Conservation (phyloP, 805 yeast species). For the Nakazawaea wickerhamii region DNA sequence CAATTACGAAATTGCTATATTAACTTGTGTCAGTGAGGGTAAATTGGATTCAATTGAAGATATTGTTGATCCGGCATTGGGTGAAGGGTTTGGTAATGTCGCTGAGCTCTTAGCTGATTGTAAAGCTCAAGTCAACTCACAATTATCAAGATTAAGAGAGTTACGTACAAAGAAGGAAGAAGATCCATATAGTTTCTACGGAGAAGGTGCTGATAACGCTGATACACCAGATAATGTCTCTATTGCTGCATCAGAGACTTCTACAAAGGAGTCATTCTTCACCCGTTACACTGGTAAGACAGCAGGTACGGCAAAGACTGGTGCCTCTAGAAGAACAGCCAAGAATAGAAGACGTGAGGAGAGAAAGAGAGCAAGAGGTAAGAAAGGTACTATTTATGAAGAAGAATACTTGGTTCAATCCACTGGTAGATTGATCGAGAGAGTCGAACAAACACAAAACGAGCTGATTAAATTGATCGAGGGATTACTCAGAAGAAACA, state of each 20-base stretch:
- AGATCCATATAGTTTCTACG: slow-evolving; percentile 85
- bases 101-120: slow-evolving; percentile 95
- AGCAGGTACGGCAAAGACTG: slow-evolving; percentile 92
- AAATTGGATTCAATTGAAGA: slow-evolving; percentile 43
- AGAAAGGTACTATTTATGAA: slow-evolving; percentile 95
- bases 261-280: slow-evolving; percentile 87
- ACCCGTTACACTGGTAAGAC: slow-evolving; percentile 97
- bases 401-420: slow-evolving; percentile 91
- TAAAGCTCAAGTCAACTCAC: slow-evolving; percentile 77
- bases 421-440: slow-evolving; percentile 79
- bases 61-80: slow-evolving; percentile 66
- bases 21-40: slow-evolving; percentile 47
- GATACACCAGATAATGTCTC: slow-evolving; percentile 93
- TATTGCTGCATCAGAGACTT: slow-evolving; percentile 88
- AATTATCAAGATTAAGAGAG: slow-evolving; percentile 77
- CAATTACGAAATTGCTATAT: slow-evolving; percentile 68
- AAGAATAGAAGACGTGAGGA: slow-evolving; percentile 94
- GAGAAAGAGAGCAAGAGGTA: slow-evolving; percentile 92
- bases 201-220: slow-evolving; percentile 49
- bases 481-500: slow-evolving; percentile 65
- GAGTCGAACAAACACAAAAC: slow-evolving; percentile 65
- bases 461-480: slow-evolving; percentile 75
- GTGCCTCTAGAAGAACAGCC: slow-evolving; percentile 87
- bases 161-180: slow-evolving; percentile 74
- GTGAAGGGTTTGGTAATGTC: slow-evolving; percentile 82